Conservation (phyloP, 441 rosid genomes). For the Sinapis alba region DNA sequence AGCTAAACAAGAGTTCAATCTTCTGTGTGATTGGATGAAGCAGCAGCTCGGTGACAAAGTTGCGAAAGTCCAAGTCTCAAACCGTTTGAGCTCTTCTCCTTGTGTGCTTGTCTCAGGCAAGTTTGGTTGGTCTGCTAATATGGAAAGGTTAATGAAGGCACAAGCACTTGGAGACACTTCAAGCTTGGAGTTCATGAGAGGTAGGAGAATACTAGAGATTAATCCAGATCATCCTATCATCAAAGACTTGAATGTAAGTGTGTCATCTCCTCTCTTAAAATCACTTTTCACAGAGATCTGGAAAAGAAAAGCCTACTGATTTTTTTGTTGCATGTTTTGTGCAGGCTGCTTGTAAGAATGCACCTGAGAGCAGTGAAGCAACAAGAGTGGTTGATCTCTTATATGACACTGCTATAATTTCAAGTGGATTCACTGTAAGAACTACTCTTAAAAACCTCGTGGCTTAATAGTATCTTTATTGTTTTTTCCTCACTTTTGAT, state of each 20-base stretch:
- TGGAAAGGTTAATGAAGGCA: slow-evolving; percentile 99
- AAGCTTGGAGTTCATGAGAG: slow-evolving; percentile 97
- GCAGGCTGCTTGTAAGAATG: slow-evolving; percentile 95
- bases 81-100: slow-evolving; percentile 90
- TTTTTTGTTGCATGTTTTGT: background rate
- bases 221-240: slow-evolving; percentile 93
- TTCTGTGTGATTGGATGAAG: slow-evolving; percentile 94
- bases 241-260: slow-evolving; percentile 84
- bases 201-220: slow-evolving; percentile 91
- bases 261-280: background rate
- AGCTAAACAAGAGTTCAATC: slow-evolving; percentile 71
- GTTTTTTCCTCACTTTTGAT: background rate
- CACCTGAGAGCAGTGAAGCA: slow-evolving; percentile 81
- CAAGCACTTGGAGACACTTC: slow-evolving; percentile 97
- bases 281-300: background rate
- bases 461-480: background rate
- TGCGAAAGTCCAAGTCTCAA: slow-evolving; percentile 93
- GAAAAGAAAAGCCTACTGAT: background rate
- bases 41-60: slow-evolving; percentile 96
- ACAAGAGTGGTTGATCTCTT: slow-evolving; percentile 92
- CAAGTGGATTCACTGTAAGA: slow-evolving; percentile 96
- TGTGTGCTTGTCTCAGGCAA: slow-evolving; percentile 97
- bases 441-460: too few relatives aligned
- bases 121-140: slow-evolving; percentile 99
- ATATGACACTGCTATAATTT: slow-evolving; percentile 85